phyloP scores from a whole-genome alignment of 345 rosid species.

The Passiflora organensis region DNA sequence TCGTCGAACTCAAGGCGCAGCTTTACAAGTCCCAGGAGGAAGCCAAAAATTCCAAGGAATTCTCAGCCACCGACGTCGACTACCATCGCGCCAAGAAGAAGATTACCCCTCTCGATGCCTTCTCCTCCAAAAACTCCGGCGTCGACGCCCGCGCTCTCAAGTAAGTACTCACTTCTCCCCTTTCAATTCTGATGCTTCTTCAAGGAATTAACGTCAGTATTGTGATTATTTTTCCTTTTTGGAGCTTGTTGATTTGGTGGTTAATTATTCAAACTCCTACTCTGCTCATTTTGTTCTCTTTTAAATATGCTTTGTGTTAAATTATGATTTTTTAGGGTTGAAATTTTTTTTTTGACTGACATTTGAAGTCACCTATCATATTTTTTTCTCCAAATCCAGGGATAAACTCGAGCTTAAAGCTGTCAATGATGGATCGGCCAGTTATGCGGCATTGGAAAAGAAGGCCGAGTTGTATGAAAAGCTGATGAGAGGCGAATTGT shows the following conservation, averaged over 20 bases:
- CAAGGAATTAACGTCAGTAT: too few species aligned
- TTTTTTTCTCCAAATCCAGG: slow-evolving; percentile 31
- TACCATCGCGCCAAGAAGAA: slow-evolving; percentile 79
- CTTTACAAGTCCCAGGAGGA: slow-evolving; percentile 87
- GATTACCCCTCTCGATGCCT: slow-evolving; percentile 42
- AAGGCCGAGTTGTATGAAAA: slow-evolving; percentile 85
- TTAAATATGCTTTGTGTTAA: too few species aligned
- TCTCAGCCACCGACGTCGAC: slow-evolving; percentile 37
- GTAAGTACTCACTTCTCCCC: slow-evolving; percentile 27
- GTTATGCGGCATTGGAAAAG: slow-evolving; percentile 87
- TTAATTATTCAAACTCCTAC: too few species aligned
- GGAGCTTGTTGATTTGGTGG: too few species aligned
- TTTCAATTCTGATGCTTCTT: too few species aligned
- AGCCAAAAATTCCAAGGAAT: slow-evolving; percentile 56
- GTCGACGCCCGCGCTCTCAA: slow-evolving; percentile 69
- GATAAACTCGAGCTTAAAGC: slow-evolving; percentile 93
- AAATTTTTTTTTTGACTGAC: too few species aligned
- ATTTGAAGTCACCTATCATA: too few species aligned
- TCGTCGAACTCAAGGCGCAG: slow-evolving; percentile 86
- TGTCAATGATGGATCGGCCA: slow-evolving; percentile 61
- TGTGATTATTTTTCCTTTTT: too few species aligned
- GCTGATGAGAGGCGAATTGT: slow-evolving; percentile 68
- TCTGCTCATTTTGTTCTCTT: too few species aligned
- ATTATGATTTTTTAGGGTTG: too few species aligned
- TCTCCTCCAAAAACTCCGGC: slow-evolving; percentile 70